Base-by-base conservation (phyloP, 2,329 filamentous ascomycete species). In the Cercospora sp. region DNA sequence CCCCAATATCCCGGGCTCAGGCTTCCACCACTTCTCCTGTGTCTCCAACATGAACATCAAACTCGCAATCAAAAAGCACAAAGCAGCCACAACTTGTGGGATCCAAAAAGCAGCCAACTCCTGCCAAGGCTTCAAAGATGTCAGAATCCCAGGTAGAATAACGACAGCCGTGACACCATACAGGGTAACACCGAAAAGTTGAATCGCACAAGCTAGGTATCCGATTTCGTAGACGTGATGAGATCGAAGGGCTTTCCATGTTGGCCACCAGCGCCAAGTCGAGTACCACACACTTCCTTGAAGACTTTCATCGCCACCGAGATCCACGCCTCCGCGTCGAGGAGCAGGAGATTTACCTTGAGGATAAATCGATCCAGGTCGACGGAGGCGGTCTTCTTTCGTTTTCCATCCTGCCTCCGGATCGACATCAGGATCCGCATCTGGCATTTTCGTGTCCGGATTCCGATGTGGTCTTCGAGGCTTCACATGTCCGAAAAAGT, bases 171-270 rank as follows among this genome's bases (percentile, higher is more conserved):
- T 73, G 4, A 74, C 67, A 18, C 67, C 69, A 64, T 73, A 77
- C 4, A 78, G 42, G 0, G 74, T 75, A 4, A 71, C 73, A 20
- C 76, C 76, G 12, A 78, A 69, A n/a, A 75, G 68, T 60, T 77
- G 76, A 26, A 76, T 73, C 2, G 71, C 57, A 45, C 72, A 75
- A 3, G 75, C 75, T 1, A 76, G 60, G 57, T 72, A 78, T n/a
- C 75, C 75, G 20, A 78, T 75, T 13, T 77, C 74, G 65, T 73
- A 72, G 59, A 73, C 65, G 30, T 77, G 74, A 42, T 76, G 71
- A 2, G 68, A 71, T 7, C 70, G 58, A 13, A 77, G 67, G 6
- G 71, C 71, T 12, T 73, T 58, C 74, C 75, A 75, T 13, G 64
- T 67, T 7, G 70, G 70, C 66, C 64, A 70, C 68, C 70, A 72